Evolutionary conservation across 148 eudicot genomes (phyloP), one percentile per base, ranked within the genome.

Genomic region (Linanthus parryae): DNA sequence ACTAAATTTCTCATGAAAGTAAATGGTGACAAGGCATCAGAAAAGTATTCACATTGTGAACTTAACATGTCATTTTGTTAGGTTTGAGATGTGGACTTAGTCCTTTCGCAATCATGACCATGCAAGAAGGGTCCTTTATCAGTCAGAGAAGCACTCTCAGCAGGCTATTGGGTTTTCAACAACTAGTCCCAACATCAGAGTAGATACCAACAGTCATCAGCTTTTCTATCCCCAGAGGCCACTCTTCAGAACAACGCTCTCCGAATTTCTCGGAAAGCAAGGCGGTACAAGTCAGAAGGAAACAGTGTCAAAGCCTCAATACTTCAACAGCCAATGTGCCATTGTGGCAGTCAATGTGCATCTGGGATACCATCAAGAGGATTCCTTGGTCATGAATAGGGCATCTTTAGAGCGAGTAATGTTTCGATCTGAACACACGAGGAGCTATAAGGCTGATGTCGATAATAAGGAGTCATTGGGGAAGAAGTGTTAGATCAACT

Each of bases 311-410:
- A 76, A 67, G 59, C 80, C 90, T 0, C 94, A 88, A 33, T 88
- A 62, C 37, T 84, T 66, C 60, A 88, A 88, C 48, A 90, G 97
- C 2, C 97, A 88, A 65, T 84, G 80, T 76, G 94, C 84, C 23
- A 88, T 88, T 61, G 90, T 88, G 66, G 97, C 97, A 2, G 94
- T 88, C 7, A 88, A 88, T 59, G 94, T 82, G 26, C 97, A 88
- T 59, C 79, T 82, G 26, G 97, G 97, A 7, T 88, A 81, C 51
- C 84, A 88, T 65, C 97, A 88, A 65, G 97, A 88, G 65, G 97
- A 88, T 65, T 88, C 97, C 3, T 27, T 84, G 50, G 97, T 88
- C 18, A 88, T 88, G 97, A 88, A 85, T 45, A 74, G 87, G 48
- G 71, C 90, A 51, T 88, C 97, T 12, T 12, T 85, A 46, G 97